These are phyloP conservation scores for Lyophyllum atratum DNA, from an alignment of 768 basidiomycete species.

Conservation along the genomic window DNA sequence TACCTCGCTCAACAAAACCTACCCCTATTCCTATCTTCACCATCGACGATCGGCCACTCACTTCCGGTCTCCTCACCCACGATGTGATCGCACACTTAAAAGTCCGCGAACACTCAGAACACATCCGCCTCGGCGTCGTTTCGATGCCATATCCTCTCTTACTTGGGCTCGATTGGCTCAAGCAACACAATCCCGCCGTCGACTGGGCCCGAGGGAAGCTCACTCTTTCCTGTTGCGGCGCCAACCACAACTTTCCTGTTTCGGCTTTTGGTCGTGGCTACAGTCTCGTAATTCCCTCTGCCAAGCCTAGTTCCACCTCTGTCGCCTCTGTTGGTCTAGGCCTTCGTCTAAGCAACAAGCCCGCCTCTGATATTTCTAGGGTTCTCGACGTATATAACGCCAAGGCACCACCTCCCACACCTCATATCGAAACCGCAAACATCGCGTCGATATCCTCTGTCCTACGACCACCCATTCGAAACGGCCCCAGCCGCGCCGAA, in stretches of 20 bases:
- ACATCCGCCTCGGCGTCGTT: constrained; percentile 28
- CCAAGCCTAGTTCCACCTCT: constrained; percentile 1
- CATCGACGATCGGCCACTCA: constrained; percentile 31
- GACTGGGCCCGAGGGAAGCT: too few species aligned
- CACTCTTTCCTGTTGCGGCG: too few species aligned
- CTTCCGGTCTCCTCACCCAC: constrained; percentile 41
- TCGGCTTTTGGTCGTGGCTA: too few species aligned
- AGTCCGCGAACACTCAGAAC: constrained; percentile 30
- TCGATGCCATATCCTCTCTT: constrained; percentile 32
- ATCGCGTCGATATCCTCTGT: too few species aligned
- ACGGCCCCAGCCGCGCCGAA: constrained; percentile 5
- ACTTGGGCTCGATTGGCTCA: too few species aligned
- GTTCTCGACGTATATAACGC: not conserved
- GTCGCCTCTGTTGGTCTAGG: constrained; percentile 25
- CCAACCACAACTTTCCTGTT: constrained; percentile 18
- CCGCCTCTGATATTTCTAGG: too few species aligned
- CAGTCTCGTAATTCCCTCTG: too few species aligned
- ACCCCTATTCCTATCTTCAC: constrained; percentile 19
- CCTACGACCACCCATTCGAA: not conserved
- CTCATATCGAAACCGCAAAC: not conserved
- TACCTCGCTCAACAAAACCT: constrained; percentile 30
- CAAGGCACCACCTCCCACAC: not conserved
- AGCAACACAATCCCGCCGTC: too few species aligned
- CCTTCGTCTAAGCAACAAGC: not conserved
- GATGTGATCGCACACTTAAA: constrained; percentile 31